A percentile compares a stretch with the other conserved stretches of the same genome.
Conservation (phyloP, 805 yeast genomes). For the Myxozyma mucilagina region DNA sequence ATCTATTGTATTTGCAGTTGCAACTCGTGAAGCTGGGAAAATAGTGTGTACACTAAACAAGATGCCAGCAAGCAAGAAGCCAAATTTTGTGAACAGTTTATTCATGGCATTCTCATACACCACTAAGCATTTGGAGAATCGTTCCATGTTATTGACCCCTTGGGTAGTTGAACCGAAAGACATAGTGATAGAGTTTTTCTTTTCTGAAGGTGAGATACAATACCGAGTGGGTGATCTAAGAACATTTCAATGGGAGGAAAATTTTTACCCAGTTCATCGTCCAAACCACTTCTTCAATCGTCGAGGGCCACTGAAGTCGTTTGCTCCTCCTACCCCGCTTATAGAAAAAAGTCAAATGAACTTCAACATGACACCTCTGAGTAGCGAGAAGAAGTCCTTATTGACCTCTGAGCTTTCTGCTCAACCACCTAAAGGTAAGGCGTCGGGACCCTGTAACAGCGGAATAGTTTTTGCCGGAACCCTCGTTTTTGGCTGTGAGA, state of each 20-base stretch:
- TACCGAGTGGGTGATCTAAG: constrained; percentile 22
- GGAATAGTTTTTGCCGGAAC: constrained; percentile 20
- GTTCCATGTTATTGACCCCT: neutral
- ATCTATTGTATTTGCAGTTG: constrained; percentile 13
- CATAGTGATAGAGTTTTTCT: constrained; percentile 25
- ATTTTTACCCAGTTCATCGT: constrained; percentile 18
- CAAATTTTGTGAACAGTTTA: constrained; percentile 22
- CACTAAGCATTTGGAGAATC: constrained; percentile 1
- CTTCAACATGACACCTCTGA: neutral
- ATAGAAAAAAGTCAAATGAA: neutral
- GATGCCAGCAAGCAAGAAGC: constrained; percentile 22
- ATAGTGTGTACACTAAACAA: constrained; percentile 4
- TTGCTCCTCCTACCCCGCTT: constrained; percentile 4
- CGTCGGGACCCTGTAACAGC: constrained; percentile 27
- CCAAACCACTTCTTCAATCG: constrained; percentile 21
- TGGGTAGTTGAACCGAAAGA: constrained; percentile 12
- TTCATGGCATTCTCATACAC: constrained; percentile 23
- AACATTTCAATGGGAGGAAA: constrained; percentile 18
- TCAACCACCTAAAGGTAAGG: constrained; percentile 1
- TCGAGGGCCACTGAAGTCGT: constrained; percentile 5
- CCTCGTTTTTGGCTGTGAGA: constrained; percentile 26
- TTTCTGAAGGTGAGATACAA: constrained; percentile 22
- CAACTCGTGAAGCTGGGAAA: constrained; percentile 6
- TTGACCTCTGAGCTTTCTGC: neutral
- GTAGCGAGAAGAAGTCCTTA: neutral